Base-by-base conservation (phyloP, 371 early-diverging fungal species). In the Choanephora cucurbitarum region DNA sequence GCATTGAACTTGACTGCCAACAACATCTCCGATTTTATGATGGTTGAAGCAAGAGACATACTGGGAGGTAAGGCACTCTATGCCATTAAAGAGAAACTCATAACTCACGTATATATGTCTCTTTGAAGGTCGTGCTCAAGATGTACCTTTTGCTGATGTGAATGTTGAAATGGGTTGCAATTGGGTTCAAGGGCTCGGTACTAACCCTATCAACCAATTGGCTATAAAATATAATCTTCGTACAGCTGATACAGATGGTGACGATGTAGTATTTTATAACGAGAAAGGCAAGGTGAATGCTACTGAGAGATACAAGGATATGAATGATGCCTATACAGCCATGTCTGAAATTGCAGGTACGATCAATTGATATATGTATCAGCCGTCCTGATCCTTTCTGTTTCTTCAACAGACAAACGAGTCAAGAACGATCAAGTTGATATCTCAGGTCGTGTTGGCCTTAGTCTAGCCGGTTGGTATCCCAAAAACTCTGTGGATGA, bases 121-220 rank as follows among this genome's bases (percentile, higher is more conserved):
- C 44, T 13, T 47, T n/a, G 31, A 55, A 74, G 74, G 77, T 6
- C 61, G 79, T 52, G 74, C 75, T 17, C 75, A 75, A 58, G 55
- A 73, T 56, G 62, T 53, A 9, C 57, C 57, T 3, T 75, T 79
- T 60, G 75, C 64, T 8, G 69, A 58, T 34, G 47, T 58, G 13
- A 56, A 59, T 21, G 59, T 79, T 44, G 79, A 79, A 54, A 19
- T 72, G 14, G 79, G 79, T 10, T 75, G 76, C 43, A 79, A 79
- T 33, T 79, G 79, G 79, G 79, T 78, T 21, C 79, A 79, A 57
- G 79, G 74, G n/a, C 42, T 79, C 2, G 79, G 79, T 3, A 57
- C 64, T 1, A 79, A 79, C 19, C 79, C 76, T 11, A 55, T 79
- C 52, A 67, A 75, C 23, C 52, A 67, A 31, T 57, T 79, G 10